phyloP scores from a whole-genome alignment of 2,329 filamentous ascomycete genomes.

The Helicocarpus griseus region DNA sequence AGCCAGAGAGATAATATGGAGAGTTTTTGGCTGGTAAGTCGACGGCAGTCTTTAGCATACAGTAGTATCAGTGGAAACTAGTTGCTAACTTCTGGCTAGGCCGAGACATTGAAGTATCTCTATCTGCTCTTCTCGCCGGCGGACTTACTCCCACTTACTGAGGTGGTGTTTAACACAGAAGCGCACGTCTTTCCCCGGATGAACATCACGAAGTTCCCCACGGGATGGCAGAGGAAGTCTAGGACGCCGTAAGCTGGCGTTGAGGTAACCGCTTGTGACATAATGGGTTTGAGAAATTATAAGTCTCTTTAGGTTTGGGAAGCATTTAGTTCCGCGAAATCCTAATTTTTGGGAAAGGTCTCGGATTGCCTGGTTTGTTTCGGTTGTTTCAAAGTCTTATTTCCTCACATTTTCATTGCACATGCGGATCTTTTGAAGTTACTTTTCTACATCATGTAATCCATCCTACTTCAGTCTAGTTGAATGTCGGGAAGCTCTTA shows the following conservation, averaged over 20 bases:
- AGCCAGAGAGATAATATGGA: constrained; percentile 83
- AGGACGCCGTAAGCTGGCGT: neutral
- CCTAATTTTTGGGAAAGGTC: no score
- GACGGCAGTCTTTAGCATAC: neutral
- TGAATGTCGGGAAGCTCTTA: no score
- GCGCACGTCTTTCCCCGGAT: constrained; percentile 86
- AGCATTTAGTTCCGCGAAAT: no score
- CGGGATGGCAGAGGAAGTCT: constrained; percentile 28
- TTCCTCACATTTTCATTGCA: no score
- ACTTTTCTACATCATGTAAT: no score
- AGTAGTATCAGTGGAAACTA: neutral
- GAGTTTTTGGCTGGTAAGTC: constrained; percentile 75
- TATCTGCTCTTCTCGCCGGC: constrained; percentile 85
- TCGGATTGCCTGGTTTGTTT: no score
- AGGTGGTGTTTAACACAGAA: constrained; percentile 91
- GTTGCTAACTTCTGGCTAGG: constrained; percentile 23
- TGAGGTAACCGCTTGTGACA: no score
- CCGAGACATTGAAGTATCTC: constrained; percentile 95
- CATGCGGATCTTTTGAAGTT: no score
- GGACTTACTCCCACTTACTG: constrained; percentile 72
- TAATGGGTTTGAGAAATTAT: no score
- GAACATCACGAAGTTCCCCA: constrained; percentile 43
- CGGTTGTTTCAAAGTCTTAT: no score
- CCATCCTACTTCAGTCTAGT: no score
- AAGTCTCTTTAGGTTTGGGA: no score